A percentile compares a stretch with the other conserved stretches of the same genome.
Conservation (phyloP, 202 grass and related monocot species). For the Musa balbisiana region DNA sequence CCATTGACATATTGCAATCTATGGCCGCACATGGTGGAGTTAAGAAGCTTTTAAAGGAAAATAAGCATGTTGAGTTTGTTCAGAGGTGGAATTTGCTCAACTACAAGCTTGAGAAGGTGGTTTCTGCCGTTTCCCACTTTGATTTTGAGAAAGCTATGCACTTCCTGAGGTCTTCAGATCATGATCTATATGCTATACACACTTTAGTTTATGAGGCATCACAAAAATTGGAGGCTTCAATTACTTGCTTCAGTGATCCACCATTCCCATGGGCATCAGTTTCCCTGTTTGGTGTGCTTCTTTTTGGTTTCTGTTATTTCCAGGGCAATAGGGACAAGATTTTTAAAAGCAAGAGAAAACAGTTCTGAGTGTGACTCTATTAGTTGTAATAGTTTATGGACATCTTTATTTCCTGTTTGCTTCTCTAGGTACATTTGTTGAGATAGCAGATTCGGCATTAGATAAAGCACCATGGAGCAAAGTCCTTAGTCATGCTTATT, state of each 20-base stretch:
- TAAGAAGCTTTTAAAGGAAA: conserved; percentile 71
- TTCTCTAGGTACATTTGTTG: not conserved
- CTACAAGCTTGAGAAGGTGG: conserved; percentile 82
- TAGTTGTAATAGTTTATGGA: not conserved
- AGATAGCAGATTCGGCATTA: not conserved
- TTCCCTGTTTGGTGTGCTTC: conserved; percentile 60
- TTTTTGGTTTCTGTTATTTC: conserved; percentile 76
- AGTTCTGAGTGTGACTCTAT: conserved; percentile 39
- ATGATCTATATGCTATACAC: conserved; percentile 82
- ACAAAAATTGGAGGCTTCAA: conserved; percentile 74
- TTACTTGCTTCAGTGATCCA: conserved; percentile 83
- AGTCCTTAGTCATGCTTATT: not conserved
- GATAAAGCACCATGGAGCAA: not conserved
- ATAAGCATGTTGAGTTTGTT: conserved; percentile 69
- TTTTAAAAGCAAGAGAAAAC: conserved; percentile 93
- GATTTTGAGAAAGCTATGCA: conserved; percentile 93
- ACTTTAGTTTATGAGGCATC: conserved; percentile 74
- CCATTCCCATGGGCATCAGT: conserved; percentile 81
- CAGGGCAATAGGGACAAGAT: conserved; percentile 72
- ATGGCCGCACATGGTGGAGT: conserved; percentile 72
- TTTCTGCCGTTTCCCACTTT: conserved; percentile 72
- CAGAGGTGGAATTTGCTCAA: conserved; percentile 93
- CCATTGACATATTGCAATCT: conserved; percentile 58
- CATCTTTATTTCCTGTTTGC: not conserved
- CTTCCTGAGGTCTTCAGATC: conserved; percentile 67